phyloP scores from a whole-genome alignment of 2,329 filamentous ascomycete genomes.

The Laburnicola sp. region DNA sequence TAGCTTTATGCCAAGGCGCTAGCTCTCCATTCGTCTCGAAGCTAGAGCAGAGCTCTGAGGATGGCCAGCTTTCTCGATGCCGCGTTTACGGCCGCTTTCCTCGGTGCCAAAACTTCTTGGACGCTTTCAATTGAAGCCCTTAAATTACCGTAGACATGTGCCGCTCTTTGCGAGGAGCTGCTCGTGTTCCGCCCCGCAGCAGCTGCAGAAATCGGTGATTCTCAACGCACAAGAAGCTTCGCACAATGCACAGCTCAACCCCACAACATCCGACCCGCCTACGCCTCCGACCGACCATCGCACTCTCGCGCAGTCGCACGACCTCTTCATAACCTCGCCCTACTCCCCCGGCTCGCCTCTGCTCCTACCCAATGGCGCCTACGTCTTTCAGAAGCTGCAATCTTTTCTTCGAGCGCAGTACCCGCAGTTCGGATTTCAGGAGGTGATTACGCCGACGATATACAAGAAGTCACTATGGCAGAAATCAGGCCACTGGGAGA shows the following conservation, averaged over 20 bases:
- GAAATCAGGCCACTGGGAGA: conserved; percentile 82
- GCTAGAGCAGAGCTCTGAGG: conserved; percentile 14
- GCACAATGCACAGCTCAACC: conserved; percentile 30
- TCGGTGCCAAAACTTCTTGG: conserved; percentile 11
- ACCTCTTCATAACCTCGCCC: conserved; percentile 75
- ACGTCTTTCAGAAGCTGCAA: conserved; percentile 81
- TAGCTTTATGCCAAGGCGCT: conserved; percentile 28
- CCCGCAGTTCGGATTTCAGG: conserved; percentile 79
- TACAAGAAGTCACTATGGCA: conserved; percentile 89
- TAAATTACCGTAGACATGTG: conserved; percentile 11
- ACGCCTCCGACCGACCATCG: conserved; percentile 55
- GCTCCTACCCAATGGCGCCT: conserved; percentile 78
- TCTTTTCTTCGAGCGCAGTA: conserved; percentile 84
- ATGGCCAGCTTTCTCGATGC: conserved; percentile 21
- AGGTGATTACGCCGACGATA: conserved; percentile 87
- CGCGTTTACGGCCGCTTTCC: conserved; percentile 10
- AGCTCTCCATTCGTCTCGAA: conserved; percentile 23
- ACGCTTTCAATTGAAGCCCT: conserved; percentile 10
- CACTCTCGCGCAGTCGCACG: conserved; percentile 59
- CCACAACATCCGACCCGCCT: conserved; percentile 38
- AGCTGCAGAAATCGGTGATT: conserved; percentile 28
- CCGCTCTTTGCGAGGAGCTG: conserved; percentile 28
- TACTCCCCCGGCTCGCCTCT: conserved; percentile 87
- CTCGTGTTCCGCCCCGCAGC: conserved; percentile 40
- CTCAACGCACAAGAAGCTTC: conserved; percentile 18